phyloP scores from a whole-genome alignment of 371 early-diverging fungal genomes.

The Actinomortierella wolfii region DNA sequence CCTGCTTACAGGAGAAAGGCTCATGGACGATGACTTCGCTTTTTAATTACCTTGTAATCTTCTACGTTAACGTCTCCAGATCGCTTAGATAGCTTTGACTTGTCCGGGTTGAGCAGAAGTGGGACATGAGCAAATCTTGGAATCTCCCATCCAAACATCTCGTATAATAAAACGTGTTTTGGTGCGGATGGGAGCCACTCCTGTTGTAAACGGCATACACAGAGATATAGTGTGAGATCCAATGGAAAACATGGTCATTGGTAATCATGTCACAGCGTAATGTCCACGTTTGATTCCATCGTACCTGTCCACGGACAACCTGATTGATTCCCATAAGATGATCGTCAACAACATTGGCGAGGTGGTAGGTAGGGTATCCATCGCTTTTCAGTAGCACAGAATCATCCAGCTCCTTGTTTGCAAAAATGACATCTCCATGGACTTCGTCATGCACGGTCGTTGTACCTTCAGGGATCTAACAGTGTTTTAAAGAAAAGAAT shows the following conservation, averaged over 20 bases:
- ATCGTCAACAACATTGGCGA: slow-evolving; percentile 96
- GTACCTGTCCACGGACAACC: slow-evolving; percentile 89
- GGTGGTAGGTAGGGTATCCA: slow-evolving; percentile 93
- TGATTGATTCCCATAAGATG: slow-evolving; percentile 90
- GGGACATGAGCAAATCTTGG: slow-evolving; percentile 91
- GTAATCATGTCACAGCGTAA: not conserved
- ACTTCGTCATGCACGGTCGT: slow-evolving; percentile 76
- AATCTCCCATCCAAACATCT: slow-evolving; percentile 79
- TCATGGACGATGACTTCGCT: not conserved
- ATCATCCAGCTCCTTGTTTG: slow-evolving; percentile 82
- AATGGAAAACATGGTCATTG: not conserved
- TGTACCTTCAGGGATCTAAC: slow-evolving; percentile 63
- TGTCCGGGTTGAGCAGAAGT: slow-evolving; percentile 81
- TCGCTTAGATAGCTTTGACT: slow-evolving; percentile 88
- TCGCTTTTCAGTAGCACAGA: slow-evolving; percentile 90
- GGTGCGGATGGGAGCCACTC: slow-evolving; percentile 96
- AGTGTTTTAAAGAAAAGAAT: not conserved
- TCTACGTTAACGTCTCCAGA: slow-evolving; percentile 80
- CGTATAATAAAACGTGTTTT: slow-evolving; percentile 85
- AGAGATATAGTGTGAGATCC: not conserved
- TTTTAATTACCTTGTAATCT: slow-evolving; percentile 52
- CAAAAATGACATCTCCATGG: slow-evolving; percentile 74
- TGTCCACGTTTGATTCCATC: not conserved
- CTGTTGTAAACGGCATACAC: slow-evolving; percentile 21
- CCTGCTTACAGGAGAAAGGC: not conserved